phyloP scores from a whole-genome alignment of 768 basidiomycete genomes.

The Pisolithus orientalis region DNA sequence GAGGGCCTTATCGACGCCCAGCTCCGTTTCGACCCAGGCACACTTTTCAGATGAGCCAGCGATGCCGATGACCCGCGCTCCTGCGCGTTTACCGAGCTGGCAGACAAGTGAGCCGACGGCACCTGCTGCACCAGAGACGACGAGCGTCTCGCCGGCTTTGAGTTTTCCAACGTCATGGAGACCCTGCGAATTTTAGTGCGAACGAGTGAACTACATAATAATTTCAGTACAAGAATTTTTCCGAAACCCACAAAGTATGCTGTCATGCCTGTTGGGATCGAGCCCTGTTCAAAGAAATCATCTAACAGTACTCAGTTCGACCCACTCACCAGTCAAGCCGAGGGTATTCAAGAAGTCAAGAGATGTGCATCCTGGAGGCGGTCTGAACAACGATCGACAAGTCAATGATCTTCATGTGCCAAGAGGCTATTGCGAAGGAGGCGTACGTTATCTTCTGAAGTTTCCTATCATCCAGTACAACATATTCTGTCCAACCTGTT shows the following conservation, averaged over 20 bases:
- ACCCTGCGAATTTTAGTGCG: slow-evolving; percentile 43
- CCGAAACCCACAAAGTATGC: slow-evolving; percentile 71
- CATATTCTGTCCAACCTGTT: slow-evolving; percentile 76
- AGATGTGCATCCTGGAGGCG: slow-evolving; percentile 51
- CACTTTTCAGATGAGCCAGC: slow-evolving; percentile 84
- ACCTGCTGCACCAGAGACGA: slow-evolving; percentile 89
- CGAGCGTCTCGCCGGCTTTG: slow-evolving; percentile 78
- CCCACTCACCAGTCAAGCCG: slow-evolving; percentile 60
- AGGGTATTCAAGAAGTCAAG: slow-evolving; percentile 81
- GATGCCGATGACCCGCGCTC: slow-evolving; percentile 82
- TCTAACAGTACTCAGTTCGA: neutral
- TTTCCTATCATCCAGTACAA: slow-evolving; percentile 47
- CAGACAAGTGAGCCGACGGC: slow-evolving; percentile 81
- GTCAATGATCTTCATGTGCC: neutral
- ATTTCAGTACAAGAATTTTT: too few relatives aligned
- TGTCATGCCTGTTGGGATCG: slow-evolving; percentile 55
- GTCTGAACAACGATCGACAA: slow-evolving; percentile 25
- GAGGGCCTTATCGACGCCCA: slow-evolving; percentile 77
- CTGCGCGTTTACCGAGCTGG: slow-evolving; percentile 74
- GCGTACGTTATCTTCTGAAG: slow-evolving; percentile 53
- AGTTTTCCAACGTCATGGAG: slow-evolving; percentile 74
- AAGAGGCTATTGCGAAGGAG: neutral
- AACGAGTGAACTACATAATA: slow-evolving; percentile 2
- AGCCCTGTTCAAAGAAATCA: neutral
- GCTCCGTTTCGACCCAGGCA: slow-evolving; percentile 74